Percentiles rank a stretch among this genome's conserved stretches.
Conservation (phyloP, 148 eudicot species). For the Vaccinium corymbosum region DNA sequence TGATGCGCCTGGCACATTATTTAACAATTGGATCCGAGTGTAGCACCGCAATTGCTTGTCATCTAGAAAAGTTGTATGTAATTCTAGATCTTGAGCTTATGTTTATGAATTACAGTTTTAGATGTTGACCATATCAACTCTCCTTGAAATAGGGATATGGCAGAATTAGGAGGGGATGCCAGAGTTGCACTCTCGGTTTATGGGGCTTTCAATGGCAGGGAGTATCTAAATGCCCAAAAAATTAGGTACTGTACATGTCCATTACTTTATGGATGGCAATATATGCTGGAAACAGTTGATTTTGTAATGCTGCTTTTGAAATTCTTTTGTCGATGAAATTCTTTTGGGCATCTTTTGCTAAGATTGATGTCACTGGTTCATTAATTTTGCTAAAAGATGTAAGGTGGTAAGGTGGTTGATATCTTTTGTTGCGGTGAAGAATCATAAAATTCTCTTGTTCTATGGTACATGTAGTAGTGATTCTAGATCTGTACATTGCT, state of each 20-base stretch:
- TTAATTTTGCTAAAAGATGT: neutral
- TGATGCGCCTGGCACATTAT: constrained; percentile 92
- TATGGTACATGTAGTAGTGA: neutral
- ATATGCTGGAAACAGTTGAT: neutral
- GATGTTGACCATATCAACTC: constrained; percentile 14
- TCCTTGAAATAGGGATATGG: constrained; percentile 36
- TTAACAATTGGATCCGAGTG: constrained; percentile 90
- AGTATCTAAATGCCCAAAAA: constrained; percentile 91
- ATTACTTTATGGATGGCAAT: neutral
- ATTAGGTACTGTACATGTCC: constrained; percentile 46
- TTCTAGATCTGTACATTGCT: no score
- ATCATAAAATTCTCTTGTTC: neutral
- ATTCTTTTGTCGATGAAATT: neutral
- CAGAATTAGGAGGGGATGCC: constrained; percentile 72
- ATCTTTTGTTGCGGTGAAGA: neutral
- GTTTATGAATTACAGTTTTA: neutral
- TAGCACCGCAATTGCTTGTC: constrained; percentile 53
- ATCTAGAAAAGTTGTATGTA: constrained; percentile 63
- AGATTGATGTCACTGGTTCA: neutral
- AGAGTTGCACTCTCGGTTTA: constrained; percentile 78
- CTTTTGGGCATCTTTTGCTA: no score
- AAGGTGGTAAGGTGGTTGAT: neutral
- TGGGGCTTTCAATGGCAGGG: constrained; percentile 61
- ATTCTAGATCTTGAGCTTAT: neutral
- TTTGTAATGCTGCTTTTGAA: neutral